Percentiles rank a stretch among this genome's conserved stretches.
Conservation (phyloP, 129 eudicot genomes). For the Helichrysum umbraculigerum region DNA sequence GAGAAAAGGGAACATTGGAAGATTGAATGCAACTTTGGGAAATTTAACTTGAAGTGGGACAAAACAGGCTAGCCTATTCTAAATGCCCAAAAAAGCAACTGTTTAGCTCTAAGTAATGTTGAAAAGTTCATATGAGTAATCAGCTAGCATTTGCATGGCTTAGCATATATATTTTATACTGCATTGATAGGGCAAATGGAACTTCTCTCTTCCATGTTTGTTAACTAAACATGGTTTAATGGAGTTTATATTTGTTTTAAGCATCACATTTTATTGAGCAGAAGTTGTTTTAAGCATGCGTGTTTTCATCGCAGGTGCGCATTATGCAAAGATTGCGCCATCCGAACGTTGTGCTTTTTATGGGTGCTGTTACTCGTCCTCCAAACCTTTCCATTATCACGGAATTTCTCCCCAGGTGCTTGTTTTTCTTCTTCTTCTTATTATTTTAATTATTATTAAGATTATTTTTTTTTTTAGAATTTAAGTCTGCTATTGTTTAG, state of each 20-base stretch:
- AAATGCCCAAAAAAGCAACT: slow-evolving; percentile 7
- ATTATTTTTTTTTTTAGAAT: neutral
- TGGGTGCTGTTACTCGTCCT: slow-evolving; percentile 99
- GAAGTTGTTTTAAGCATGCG: slow-evolving; percentile 10
- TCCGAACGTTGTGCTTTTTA: slow-evolving; percentile 95
- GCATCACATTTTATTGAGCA: slow-evolving; percentile 8
- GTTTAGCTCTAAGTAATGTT: neutral
- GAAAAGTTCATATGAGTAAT: neutral
- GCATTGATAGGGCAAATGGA: slow-evolving; percentile 13
- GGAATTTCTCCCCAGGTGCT: slow-evolving; percentile 88
- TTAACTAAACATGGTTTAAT: slow-evolving; percentile 19
- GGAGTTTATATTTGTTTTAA: slow-evolving; percentile 5
- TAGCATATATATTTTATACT: neutral
- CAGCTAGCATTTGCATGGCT: neutral
- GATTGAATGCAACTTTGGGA: slow-evolving; percentile 16
- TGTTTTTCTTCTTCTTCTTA: too few relatives aligned
- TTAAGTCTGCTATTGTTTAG: neutral
- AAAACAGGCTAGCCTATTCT: neutral
- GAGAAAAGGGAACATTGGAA: neutral
- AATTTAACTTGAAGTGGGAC: slow-evolving; percentile 12
- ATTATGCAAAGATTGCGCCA: slow-evolving; percentile 97
- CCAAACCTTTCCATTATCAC: slow-evolving; percentile 94
- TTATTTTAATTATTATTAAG: neutral
- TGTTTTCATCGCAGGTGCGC: slow-evolving; percentile 62
- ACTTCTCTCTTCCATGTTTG: slow-evolving; percentile 17